Percentiles rank a stretch among this genome's conserved stretches.
phyloP scores from a whole-genome alignment of 148 eudicot species.

The Rhododendron henanense region DNA sequence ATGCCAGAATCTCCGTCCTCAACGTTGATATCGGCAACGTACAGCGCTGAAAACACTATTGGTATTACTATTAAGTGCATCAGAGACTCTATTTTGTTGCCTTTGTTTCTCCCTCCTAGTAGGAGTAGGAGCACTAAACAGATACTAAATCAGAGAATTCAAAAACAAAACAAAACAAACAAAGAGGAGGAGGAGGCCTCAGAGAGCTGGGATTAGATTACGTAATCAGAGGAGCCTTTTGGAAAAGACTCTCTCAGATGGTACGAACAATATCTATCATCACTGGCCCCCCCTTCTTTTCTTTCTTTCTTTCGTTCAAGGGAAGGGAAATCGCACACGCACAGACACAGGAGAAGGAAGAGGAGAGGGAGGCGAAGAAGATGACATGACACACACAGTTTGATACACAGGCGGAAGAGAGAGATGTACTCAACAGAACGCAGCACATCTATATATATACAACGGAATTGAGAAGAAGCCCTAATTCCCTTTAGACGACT shows the following conservation, averaged over 20 bases:
- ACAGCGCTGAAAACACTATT: conserved; percentile 3
- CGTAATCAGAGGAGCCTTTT: not conserved
- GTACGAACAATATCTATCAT: conserved; percentile 4
- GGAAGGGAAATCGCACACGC: not conserved
- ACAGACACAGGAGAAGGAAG: not conserved
- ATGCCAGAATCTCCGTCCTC: not conserved
- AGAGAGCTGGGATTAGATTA: conserved; percentile 4
- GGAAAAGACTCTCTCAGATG: not conserved
- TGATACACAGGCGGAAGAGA: not conserved
- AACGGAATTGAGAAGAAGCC: not conserved
- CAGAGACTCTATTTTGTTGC: conserved; percentile 3
- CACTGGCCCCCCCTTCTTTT: not conserved
- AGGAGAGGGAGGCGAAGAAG: not conserved
- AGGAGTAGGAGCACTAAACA: too few relatives aligned
- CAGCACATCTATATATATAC: not conserved
- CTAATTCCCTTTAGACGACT: not conserved
- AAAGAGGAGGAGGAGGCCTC: not conserved
- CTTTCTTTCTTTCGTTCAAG: not conserved
- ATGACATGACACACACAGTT: not conserved
- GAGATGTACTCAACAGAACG: not conserved
- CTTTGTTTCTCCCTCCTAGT: not conserved
- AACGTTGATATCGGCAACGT: not conserved
- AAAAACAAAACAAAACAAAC: too few relatives aligned
- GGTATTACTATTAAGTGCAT: not conserved
- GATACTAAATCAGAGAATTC: too few relatives aligned